Evolutionary conservation across 1,139 yeast species (phyloP).

Genomic region (Hyphopichia wangnamkhiaoensis): DNA sequence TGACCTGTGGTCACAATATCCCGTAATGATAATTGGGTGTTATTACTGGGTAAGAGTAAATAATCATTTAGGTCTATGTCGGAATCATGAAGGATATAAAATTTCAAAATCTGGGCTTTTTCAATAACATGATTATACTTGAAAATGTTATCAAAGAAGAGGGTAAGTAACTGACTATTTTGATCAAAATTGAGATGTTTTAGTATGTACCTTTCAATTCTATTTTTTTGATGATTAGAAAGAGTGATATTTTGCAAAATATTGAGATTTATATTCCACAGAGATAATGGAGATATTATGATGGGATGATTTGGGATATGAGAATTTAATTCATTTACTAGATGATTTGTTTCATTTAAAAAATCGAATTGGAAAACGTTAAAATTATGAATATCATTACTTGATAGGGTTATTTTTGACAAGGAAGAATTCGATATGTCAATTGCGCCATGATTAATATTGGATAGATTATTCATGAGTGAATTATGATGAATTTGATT

Average conservation of each 20-base stretch:
- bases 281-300: slow-evolving; percentile 23
- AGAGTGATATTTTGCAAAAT: background rate
- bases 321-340: background rate
- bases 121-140: slow-evolving; percentile 52
- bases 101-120: slow-evolving; percentile 43
- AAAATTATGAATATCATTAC: background rate
- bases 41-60: background rate
- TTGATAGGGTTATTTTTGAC: slow-evolving; percentile 1
- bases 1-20: slow-evolving; percentile 8
- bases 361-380: background rate
- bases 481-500: background rate
- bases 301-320: slow-evolving; percentile 3
- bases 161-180: slow-evolving; percentile 17
- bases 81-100: slow-evolving; percentile 27
- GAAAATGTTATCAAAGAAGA: slow-evolving; percentile 42
- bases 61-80: background rate
- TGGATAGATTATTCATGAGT: background rate
- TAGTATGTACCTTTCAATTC: slow-evolving; percentile 19
- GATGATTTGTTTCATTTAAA: background rate
- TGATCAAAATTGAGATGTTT: slow-evolving; percentile 29
- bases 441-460: background rate
- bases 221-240: background rate
- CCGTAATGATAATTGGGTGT: background rate
- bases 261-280: slow-evolving; percentile 15
- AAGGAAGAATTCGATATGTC: background rate